phyloP scores from a whole-genome alignment of 169 alveolate species.

The Eimeria maxima region DNA sequence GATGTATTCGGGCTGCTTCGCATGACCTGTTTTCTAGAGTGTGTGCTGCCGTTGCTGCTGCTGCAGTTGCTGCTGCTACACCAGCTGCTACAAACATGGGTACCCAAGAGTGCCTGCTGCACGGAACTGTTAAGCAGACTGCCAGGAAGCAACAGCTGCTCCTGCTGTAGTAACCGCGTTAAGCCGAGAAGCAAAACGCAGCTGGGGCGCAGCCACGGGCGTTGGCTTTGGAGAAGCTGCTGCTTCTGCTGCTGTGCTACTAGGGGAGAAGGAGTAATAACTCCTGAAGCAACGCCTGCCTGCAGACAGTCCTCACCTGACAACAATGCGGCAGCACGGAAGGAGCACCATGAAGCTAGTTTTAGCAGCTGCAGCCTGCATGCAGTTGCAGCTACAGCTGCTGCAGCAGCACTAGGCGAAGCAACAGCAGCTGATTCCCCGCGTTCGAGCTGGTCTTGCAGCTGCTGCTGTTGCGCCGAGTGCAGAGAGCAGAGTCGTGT shows the following conservation, averaged over 20 bases:
- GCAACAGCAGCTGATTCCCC: background rate
- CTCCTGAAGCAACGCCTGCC: background rate
- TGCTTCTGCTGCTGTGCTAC: conserved; percentile 23
- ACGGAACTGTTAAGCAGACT: background rate
- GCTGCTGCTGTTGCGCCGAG: conserved; percentile 14
- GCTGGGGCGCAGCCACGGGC: conserved; percentile 60
- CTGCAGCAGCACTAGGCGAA: conserved; percentile 34
- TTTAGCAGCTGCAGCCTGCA: conserved; percentile 42
- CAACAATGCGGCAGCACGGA: conserved; percentile 24
- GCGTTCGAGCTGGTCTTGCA: background rate
- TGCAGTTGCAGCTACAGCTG: background rate
- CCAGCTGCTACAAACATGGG: background rate
- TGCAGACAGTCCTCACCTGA: background rate
- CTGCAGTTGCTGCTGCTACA: background rate
- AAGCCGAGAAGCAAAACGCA: conserved; percentile 50
- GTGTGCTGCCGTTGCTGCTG: conserved; percentile 34
- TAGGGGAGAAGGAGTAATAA: background rate
- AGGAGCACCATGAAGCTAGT: conserved; percentile 23
- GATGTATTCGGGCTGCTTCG: background rate
- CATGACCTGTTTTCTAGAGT: background rate
- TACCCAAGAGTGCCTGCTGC: conserved; percentile 31
- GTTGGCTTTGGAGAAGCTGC: background rate
- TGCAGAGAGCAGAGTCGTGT: conserved; percentile 39
- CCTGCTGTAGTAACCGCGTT: conserved; percentile 56
- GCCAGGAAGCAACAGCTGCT: conserved; percentile 68